A percentile compares a stretch with the other conserved stretches of the same genome.
phyloP scores from a whole-genome alignment of 2,329 filamentous ascomycete species.

The Chalaropsis thielavioides region DNA sequence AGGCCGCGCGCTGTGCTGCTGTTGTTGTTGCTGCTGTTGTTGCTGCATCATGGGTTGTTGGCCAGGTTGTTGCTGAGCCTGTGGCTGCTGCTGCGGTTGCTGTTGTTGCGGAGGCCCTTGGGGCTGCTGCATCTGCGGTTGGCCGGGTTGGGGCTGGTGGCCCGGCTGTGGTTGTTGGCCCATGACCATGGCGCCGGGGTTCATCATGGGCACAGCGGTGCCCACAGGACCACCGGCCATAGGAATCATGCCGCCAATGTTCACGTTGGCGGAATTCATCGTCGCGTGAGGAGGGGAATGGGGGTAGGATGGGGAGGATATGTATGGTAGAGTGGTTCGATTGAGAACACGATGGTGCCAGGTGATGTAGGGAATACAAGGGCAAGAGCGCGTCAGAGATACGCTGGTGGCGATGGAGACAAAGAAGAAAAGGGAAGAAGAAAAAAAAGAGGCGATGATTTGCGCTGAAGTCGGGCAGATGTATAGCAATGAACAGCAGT shows the following conservation, averaged over 20 bases:
- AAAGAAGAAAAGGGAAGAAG: not conserved
- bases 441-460: not conserved
- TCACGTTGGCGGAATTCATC: constrained; percentile 43
- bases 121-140: constrained; percentile 19
- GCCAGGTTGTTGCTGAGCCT: constrained; percentile 27
- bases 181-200: constrained; percentile 32
- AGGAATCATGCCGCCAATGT: constrained; percentile 54
- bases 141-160: constrained; percentile 13
- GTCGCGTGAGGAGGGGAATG: not conserved
- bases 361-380: not conserved
- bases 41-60: constrained; percentile 13
- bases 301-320: not conserved
- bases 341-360: not conserved
- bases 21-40: constrained; percentile 18
- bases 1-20: constrained; percentile 25
- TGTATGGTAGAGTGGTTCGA: not conserved
- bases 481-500: not conserved
- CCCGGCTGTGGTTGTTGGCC: constrained; percentile 24
- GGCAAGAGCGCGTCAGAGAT: not conserved
- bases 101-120: constrained; percentile 15
- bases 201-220: constrained; percentile 52
- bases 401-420: not conserved
- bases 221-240: constrained; percentile 53
- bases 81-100: constrained; percentile 10
- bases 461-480: not conserved